Base-by-base conservation (phyloP, 306 rosid genomes). In the Vigna trinervia region DNA sequence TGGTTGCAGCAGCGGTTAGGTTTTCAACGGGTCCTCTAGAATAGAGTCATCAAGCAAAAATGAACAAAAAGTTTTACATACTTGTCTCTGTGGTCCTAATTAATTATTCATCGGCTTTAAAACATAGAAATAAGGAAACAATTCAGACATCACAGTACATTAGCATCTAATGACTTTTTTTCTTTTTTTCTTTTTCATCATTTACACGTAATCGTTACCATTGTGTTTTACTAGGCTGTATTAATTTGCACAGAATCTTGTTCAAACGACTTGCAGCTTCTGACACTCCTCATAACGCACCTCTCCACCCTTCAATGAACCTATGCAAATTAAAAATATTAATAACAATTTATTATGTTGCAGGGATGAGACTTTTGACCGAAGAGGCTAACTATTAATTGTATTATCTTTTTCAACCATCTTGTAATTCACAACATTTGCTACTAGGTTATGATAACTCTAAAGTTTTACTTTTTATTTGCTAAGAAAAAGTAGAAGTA, bases 1-100 rank as follows among this genome's bases (percentile, higher is more conserved):
- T 81, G 73, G 75, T 77, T 83, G 66, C 85, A 77, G 66, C 83
- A 74, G 81, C 89, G 71, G 81, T 68, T 84, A 80, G 80, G 80
- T 61, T 72, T 75, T 81, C 81, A 26, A 68, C 69, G 22, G 13
- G 59, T 39, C 73, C 75, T 78, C 68, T 76, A 13, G 78, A 71
- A 54, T 61, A 75, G 67, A 65, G 64, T n/a, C 77, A 82, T 71
- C 73, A 51, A 69, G 15, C 56, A 71, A 77, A 53, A 77, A 45
- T 59, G 79, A 58, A 71, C 73, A 7, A 69, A 75, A 75, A 43
- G 48, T 43, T 51, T 71, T 75, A 0, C 54, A 4, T 34, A 7
- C 48, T 66, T 74, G 48, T 57, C 15, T 15, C 43, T 23, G 81
- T 81, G 86, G 84, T 78, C 84, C 80, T 6, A 11, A 3, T 34